Evolutionary conservation across 371 early-diverging fungal genomes (phyloP), one percentile per base, ranked within the genome.

Genomic region (Blastocladiella emersonii): DNA sequence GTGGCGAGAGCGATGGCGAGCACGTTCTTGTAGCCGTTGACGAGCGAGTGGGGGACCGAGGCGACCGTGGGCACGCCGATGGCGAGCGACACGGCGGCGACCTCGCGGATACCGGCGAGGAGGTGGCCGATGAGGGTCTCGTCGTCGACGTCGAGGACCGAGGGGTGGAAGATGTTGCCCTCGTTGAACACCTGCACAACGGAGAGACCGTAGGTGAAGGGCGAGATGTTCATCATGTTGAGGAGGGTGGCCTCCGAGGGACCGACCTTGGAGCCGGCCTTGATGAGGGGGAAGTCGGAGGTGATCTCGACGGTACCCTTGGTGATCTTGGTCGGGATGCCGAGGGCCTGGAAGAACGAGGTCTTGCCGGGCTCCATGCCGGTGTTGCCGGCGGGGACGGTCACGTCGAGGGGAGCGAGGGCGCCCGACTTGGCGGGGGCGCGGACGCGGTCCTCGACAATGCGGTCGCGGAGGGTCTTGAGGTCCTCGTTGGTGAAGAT

Each of bases 231-330:
- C 82, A 99, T 82, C 93, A 95, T 96, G 87, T 95, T 95, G 68
- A 99, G 85, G 64, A 99, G 84, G 66, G 92, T 86, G 71, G 99
- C 99, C 79, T 99, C 98, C 74, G 99, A 98, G 72, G 96, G 88
- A 78, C 97, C 97, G 79, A 99, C 99, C 84, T 90, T 91, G 72
- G 85, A 76, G 65, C 95, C 98, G 69, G 76, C 80, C 74, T 84
- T 80, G 72, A 99, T 87, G 65, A 98, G 79, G 74, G 91, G 86
- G 75, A 96, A 92, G 67, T 95, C 93, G 77, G 84, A 86, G 73
- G 94, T 88, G 75, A 99, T 98, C 85, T 99, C 99, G 85, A 99
- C 96, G 80, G 98, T 96, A 91, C 99, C 99, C 90, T 95, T 96
- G 68, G 98, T 90, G 88, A 99, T 98, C 95, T 99, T 99, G 86